These are phyloP conservation scores for Fraxinus nigra DNA, from an alignment of 305 asterid genomes.

Conservation along the genomic window DNA sequence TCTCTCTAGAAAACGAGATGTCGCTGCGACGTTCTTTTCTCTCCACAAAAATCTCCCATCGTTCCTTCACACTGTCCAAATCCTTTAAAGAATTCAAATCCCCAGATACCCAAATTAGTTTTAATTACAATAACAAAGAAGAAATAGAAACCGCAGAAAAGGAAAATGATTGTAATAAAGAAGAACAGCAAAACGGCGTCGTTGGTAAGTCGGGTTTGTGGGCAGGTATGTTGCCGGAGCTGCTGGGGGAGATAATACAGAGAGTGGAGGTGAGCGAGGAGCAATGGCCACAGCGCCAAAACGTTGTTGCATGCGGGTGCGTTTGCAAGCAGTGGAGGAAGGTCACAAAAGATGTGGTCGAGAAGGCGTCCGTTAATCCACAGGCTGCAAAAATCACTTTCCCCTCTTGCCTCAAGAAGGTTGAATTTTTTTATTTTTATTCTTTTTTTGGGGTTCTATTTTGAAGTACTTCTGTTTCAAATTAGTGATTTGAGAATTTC, in stretches of 20 bases:
- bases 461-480: constrained; percentile 10
- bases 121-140: constrained; percentile 4
- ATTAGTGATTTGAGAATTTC: background rate
- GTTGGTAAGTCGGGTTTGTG: constrained; percentile 45
- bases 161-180: background rate
- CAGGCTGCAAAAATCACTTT: constrained; percentile 65
- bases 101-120: constrained; percentile 19
- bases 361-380: constrained; percentile 37
- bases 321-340: constrained; percentile 93
- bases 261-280: constrained; percentile 75
- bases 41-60: constrained; percentile 60
- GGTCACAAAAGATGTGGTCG: constrained; percentile 69
- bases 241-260: constrained; percentile 67
- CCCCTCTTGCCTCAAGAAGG: constrained; percentile 91
- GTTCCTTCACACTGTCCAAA: constrained; percentile 62
- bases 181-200: constrained; percentile 30
- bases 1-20: constrained; percentile 31
- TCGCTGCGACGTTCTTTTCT: constrained; percentile 65
- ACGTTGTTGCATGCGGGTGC: constrained; percentile 86
- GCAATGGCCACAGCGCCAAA: constrained; percentile 78
- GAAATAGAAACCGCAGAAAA: constrained; percentile 14
- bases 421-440: constrained; percentile 5
- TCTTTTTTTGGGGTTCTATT: no score
- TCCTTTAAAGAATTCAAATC: constrained; percentile 45
- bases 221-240: constrained; percentile 83